phyloP scores from a whole-genome alignment of 805 yeast genomes.

The Kodamaea hsintzibuensis region DNA sequence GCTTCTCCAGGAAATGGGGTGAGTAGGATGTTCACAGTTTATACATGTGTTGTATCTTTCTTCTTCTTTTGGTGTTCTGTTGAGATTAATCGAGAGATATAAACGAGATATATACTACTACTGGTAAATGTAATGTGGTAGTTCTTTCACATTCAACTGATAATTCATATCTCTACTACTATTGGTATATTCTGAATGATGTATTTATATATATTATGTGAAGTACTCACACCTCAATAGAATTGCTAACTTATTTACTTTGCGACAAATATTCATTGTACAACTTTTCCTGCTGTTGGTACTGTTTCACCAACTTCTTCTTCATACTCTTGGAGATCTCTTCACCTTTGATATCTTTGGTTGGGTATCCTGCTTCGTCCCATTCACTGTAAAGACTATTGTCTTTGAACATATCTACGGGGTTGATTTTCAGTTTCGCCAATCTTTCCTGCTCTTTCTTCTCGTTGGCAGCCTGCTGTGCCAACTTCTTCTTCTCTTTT shows the following conservation, averaged over 20 bases:
- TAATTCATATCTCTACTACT: too few species aligned
- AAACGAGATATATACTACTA: too few species aligned
- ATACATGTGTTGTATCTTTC: too few species aligned
- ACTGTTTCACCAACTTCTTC: constrained; percentile 79
- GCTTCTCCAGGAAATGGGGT: neutral
- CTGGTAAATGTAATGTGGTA: too few species aligned
- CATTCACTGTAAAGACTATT: constrained; percentile 61
- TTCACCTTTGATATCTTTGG: constrained; percentile 72
- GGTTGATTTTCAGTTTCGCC: constrained; percentile 68
- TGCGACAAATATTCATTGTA: constrained; percentile 58
- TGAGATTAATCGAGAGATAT: too few species aligned
- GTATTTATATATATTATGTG: neutral
- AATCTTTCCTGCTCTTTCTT: constrained; percentile 61
- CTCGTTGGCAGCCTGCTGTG: constrained; percentile 50
- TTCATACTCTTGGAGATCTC: constrained; percentile 81
- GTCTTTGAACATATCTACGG: constrained; percentile 71
- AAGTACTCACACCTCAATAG: neutral
- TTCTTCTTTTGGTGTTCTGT: too few species aligned
- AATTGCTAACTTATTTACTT: neutral
- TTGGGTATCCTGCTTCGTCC: constrained; percentile 86
- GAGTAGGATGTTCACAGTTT: neutral
- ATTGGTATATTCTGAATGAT: too few species aligned
- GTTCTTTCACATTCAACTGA: too few species aligned
- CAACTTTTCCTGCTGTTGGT: constrained; percentile 79
- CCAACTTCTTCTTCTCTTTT: constrained; percentile 59